Evolutionary conservation across 1,284 basidiomycete genomes (phyloP).

Genomic region (Coniophora puteana): DNA sequence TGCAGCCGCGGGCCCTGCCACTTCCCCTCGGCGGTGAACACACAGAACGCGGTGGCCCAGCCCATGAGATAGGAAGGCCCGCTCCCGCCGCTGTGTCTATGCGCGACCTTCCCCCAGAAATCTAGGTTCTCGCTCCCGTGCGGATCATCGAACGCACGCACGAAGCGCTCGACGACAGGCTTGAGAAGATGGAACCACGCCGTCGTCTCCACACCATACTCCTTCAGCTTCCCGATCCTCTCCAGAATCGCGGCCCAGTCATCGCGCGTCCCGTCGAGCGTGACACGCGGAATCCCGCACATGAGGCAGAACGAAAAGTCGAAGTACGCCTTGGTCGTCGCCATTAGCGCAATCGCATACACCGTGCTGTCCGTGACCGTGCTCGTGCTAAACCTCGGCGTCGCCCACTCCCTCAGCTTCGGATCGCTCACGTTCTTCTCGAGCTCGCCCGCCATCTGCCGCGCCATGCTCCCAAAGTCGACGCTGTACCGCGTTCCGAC

Average conservation of each 20-base stretch:
- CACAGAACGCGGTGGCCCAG: conserved; percentile 40
- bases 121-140: conserved; percentile 24
- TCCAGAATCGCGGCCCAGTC: conserved; percentile 35
- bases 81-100: conserved; percentile 18
- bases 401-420: conserved; percentile 36
- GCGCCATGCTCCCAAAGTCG: conserved; percentile 24
- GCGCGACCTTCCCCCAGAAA: conserved; percentile 36
- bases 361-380: conserved; percentile 36
- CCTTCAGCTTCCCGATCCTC: conserved; percentile 32
- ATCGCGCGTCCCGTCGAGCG: conserved; percentile 33
- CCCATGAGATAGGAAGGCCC: conserved; percentile 29
- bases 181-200: conserved; percentile 35
- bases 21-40: conserved; percentile 28
- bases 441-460: conserved; percentile 31
- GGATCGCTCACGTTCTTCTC: conserved; percentile 33
- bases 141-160: conserved; percentile 31
- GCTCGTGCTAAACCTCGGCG: conserved; percentile 46
- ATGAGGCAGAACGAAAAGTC: conserved; percentile 23
- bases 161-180: conserved; percentile 35
- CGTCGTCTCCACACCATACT: conserved; percentile 32
- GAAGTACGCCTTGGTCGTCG: conserved; percentile 39
- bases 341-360: conserved; percentile 42
- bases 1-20: conserved; percentile 32
- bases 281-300: conserved; percentile 47
- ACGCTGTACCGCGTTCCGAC: conserved; percentile 24